Evolutionary conservation across 116 monocot species (phyloP), one percentile per base, ranked within the genome.

Genomic region (Zostera marina): DNA sequence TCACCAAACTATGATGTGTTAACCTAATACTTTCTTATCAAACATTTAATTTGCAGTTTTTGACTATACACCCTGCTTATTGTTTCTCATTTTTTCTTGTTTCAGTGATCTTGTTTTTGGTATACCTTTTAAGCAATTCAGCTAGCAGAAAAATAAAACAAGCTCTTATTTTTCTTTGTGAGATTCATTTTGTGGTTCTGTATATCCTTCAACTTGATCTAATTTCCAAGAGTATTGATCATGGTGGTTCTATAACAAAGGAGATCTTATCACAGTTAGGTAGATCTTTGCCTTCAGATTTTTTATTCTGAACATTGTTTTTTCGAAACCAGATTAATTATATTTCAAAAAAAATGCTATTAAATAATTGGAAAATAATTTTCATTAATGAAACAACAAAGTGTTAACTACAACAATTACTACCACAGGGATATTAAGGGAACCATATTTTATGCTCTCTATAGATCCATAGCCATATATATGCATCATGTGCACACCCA

Each of bases 151-250:
- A 74, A 51, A 74, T 85, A 66, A 84, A 80, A 11, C 84, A 96
- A 61, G 59, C 60, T 60, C 73, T 89, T 62, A 76, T 85, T 55
- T 71, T 96, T 55, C 85, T 88, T 53, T 96, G 96, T 76, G 89
- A 77, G 65, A 72, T 61, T 61, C 96, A 96, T 71, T 89, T 85
- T 60, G 76, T 85, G 58, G 63, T 96, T 12, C 39, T 89, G 54
- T 96, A 96, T 43, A 74, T 96, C 25, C 78, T 96, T 62, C 89
- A 77, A 66, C 80, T 96, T 22, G 79, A 85, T 69, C 59, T 96
- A 48, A 58, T 96, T 65, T 80, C 85, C 48, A 79, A 68, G 32
- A 58, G 70, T 67, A 59, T 96, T 70, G 78, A 79, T 61, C 59
- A 63, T n/a, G 68, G 68, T 60, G 79, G 79, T 51, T 74, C 88